A percentile compares a stretch with the other conserved stretches of the same genome.
phyloP scores from a whole-genome alignment of 345 rosid species.

The Linum trigynum region DNA sequence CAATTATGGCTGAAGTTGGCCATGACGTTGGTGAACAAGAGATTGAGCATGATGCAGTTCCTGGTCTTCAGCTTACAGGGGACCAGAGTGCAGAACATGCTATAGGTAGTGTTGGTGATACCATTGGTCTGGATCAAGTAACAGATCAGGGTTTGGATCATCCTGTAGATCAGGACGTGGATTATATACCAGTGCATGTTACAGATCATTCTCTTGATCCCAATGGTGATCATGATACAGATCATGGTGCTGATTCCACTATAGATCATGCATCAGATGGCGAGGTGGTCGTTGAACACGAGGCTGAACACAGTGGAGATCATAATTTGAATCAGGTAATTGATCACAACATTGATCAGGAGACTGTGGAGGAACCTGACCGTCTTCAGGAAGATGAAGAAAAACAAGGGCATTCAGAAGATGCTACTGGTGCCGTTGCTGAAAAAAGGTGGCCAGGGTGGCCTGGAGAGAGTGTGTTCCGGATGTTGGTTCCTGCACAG shows the following conservation, averaged over 20 bases:
- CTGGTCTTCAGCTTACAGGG: not conserved
- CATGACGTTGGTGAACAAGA: conserved; percentile 16
- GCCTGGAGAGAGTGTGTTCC: conserved; percentile 99
- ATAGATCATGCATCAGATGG: conserved; percentile 10
- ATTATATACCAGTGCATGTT: not conserved
- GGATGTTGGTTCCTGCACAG: conserved; percentile 96
- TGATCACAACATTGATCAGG: conserved; percentile 8
- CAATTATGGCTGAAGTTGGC: conserved; percentile 17
- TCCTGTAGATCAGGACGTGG: not conserved
- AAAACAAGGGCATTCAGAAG: conserved; percentile 13
- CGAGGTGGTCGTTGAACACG: conserved; percentile 7
- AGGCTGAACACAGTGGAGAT: conserved; percentile 8
- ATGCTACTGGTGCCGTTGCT: conserved; percentile 26
- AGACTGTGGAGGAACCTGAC: conserved; percentile 10
- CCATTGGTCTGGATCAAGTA: no score
- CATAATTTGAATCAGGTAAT: conserved; percentile 3
- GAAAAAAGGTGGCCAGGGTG: conserved; percentile 99
- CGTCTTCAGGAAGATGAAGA: conserved; percentile 10
- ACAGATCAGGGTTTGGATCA: conserved; percentile 3
- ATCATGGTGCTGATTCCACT: not conserved
- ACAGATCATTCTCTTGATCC: conserved; percentile 6
- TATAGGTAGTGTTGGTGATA: no score
- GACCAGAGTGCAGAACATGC: not conserved
- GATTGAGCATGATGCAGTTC: not conserved
- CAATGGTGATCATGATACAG: not conserved